Conservation (phyloP, 176 grass and related monocot genomes). For the Eragrostis nindensis region DNA sequence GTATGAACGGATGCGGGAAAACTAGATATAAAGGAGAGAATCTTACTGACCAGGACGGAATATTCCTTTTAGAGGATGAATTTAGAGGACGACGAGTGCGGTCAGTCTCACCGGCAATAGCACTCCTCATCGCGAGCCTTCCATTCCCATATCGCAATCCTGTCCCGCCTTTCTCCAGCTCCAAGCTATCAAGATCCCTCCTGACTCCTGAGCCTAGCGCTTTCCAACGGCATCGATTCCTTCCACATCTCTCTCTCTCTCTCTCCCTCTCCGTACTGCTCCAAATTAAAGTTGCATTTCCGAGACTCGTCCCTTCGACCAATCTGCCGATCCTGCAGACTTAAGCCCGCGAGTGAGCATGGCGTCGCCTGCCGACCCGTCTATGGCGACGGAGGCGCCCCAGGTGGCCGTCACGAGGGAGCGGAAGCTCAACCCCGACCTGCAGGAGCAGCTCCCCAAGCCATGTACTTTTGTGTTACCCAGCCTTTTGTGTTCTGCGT, state of each 20-base stretch:
- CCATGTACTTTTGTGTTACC: too few species aligned
- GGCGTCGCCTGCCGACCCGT: conserved; percentile 27
- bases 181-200: not conserved
- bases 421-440: conserved; percentile 58
- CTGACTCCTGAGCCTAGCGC: not conserved
- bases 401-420: conserved; percentile 49
- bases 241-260: not conserved
- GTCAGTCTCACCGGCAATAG: too few species aligned
- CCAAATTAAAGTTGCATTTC: not conserved
- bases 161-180: not conserved
- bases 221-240: not conserved
- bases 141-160: not conserved
- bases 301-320: not conserved
- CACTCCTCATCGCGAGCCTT: conserved; percentile 9
- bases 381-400: conserved; percentile 54
- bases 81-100: too few species aligned
- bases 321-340: conserved; percentile 30
- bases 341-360: conserved; percentile 16
- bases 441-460: conserved; percentile 57
- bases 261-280: too few species aligned
- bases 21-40: too few species aligned
- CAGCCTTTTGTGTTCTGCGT: too few species aligned
- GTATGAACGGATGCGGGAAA: too few species aligned
- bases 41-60: too few species aligned
- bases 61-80: too few species aligned